These are phyloP conservation scores for Xerocomellus dryophilus DNA, from an alignment of 768 basidiomycete species.

Conservation along the genomic window DNA sequence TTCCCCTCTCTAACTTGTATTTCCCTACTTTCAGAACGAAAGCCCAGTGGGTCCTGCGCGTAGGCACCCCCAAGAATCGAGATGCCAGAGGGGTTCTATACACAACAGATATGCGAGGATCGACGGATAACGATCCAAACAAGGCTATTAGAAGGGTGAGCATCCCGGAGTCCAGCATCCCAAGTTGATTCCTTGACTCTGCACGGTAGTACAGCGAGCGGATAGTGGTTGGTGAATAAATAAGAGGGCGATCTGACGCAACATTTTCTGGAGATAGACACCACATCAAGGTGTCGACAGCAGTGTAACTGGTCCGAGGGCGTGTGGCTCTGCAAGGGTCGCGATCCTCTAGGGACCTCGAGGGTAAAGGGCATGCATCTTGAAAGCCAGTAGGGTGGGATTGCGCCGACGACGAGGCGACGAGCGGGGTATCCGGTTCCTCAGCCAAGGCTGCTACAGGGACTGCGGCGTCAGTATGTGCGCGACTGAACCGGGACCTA, in stretches of 20 bases:
- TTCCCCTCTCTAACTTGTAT: constrained; percentile 41
- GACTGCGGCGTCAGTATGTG: background rate
- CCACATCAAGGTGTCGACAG: constrained; percentile 13
- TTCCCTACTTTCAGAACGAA: constrained; percentile 44
- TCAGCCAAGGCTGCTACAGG: background rate
- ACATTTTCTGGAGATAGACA: constrained; percentile 16
- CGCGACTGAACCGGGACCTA: background rate
- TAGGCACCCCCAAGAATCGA: constrained; percentile 22
- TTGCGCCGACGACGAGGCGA: background rate
- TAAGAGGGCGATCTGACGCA: constrained; percentile 7
- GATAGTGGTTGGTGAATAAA: constrained; percentile 32
- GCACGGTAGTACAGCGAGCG: constrained; percentile 39
- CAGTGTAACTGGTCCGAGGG: background rate
- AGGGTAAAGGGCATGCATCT: background rate
- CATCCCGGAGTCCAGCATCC: constrained; percentile 35
- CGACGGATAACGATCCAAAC: constrained; percentile 49
- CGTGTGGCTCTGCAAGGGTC: background rate
- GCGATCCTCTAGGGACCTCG: background rate
- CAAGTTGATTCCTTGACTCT: constrained; percentile 34
- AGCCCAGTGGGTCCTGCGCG: constrained; percentile 43
- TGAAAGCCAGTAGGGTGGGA: background rate
- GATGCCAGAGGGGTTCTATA: constrained; percentile 31
- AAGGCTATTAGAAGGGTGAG: constrained; percentile 45
- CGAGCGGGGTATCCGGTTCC: background rate
- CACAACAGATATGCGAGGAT: constrained; percentile 20